Base-by-base conservation (phyloP, 75 land plant species). In the Chamaecyparis obtusa region DNA sequence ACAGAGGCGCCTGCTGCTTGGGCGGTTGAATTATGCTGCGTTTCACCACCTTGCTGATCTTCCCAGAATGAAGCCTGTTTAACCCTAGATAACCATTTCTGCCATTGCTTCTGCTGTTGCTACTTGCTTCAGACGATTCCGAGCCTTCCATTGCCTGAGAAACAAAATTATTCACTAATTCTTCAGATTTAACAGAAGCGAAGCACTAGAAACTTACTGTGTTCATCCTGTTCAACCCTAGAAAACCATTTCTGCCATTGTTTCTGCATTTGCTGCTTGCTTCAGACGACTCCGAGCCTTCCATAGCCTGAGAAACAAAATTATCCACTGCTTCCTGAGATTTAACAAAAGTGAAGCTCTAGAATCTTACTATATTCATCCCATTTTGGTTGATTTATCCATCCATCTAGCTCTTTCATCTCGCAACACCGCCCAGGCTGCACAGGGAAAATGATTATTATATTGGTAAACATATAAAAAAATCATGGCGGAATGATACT, bases 1-100 rank as follows among this genome's bases (percentile, higher is more conserved):
- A 95, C 3, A 95, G 94, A 81, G 96, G 96, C 32, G 96, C 93
- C 86, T 91, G 96, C 21, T 90, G 91, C 60, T 83, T 91, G 0
- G 54, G 80, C 21, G 41, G 35, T 72, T 36, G 83, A 81, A 81
- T 46, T 81, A 81, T 49, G 54, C 48, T 81, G 49, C 83, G 83
- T 41, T 81, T 81, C 16, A 81, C 33, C 54, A 81, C 83, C 83
- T 81, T 81, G 32, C 33, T 81, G 83, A 81, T 81, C 83, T 81
- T 81, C 2, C 32, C 33, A 14, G 83, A 81, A 46, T 81, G 83
- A 11, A 27, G 30, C 51, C 46, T 81, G 32, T 81, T 81, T 14
- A 81, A 15, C 13, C 83, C 83, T 51, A 81, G 16, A 46, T 81
- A 11, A 3, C 15, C n/a, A 13, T 39, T 24, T 24, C 83, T 44